These are phyloP conservation scores for Cairneyella variabilis DNA, from an alignment of 495 filamentous ascomycete species.

Conservation along the genomic window DNA sequence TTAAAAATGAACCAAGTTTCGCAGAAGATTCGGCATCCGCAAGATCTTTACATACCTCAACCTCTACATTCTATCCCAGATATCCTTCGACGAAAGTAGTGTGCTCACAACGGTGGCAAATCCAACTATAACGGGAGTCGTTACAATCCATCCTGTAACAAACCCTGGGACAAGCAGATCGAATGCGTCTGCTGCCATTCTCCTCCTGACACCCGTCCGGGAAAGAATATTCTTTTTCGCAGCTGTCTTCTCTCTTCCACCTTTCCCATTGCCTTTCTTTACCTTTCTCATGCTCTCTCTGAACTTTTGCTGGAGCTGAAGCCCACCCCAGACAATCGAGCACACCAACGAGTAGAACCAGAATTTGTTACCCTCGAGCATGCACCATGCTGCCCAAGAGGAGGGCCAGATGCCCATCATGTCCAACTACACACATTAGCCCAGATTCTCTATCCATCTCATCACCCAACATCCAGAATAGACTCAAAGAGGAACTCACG, in stretches of 20 bases:
- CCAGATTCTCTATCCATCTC: slow-evolving; percentile 8
- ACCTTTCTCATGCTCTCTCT: slow-evolving; percentile 5
- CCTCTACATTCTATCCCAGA: slow-evolving; percentile 48
- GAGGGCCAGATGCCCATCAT: slow-evolving; percentile 38
- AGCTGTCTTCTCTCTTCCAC: background rate
- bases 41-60: background rate
- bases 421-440: slow-evolving; percentile 36
- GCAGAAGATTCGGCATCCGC: too few relatives aligned
- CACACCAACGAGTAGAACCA: slow-evolving; percentile 56
- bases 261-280: background rate
- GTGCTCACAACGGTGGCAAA: slow-evolving; percentile 55
- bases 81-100: slow-evolving; percentile 48
- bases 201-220: slow-evolving; percentile 17
- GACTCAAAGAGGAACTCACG: slow-evolving; percentile 15
- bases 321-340: slow-evolving; percentile 17
- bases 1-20: too few relatives aligned
- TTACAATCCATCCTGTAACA: slow-evolving; percentile 51
- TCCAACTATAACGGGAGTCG: slow-evolving; percentile 41
- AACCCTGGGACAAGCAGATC: slow-evolving; percentile 54
- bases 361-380: slow-evolving; percentile 57
- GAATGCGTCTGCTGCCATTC: slow-evolving; percentile 48
- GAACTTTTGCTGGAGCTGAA: slow-evolving; percentile 8
- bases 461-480: too few relatives aligned
- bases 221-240: slow-evolving; percentile 13
- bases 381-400: slow-evolving; percentile 30